Base-by-base conservation (phyloP, 257 asterid species). In the Eucommia ulmoides region DNA sequence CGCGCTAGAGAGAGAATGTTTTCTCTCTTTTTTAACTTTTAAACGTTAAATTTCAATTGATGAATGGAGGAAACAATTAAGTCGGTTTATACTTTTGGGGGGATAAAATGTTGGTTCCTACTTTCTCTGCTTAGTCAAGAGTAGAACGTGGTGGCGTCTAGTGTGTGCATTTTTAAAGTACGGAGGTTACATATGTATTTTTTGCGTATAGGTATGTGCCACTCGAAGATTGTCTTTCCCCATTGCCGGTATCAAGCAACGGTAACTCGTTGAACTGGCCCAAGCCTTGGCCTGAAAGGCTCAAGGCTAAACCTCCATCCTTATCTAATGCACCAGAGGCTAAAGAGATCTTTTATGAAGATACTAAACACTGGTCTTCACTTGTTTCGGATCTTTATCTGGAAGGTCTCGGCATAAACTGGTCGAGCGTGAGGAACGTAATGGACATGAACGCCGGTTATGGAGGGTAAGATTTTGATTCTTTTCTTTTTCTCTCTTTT, bases 381-480 rank as follows among this genome's bases (percentile, higher is more conserved):
- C 82, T 91, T 50, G 78, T 86, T 45, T 74, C 93, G 19, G 89
- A 81, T 53, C 84, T 91, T 50, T 91, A 91, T 69, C 69, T 77
- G 24, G 87, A 78, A 38, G 78, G 74, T 47, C 88, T 86, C 45
- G 60, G 59, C 20, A 60, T 91, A 51, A 83, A 75, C 44, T 86
- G 95, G 97, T 65, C 93, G 2, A 69, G 58, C 25, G 74, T 81
- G 50, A 72, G 97, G 66, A 91, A 91, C 45, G 80, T 83, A 50
- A 81, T 91, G 93, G 99, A 91, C 53, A 86, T 91, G 99, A 83
- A 81, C 59, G 97, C 97, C 21, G 82, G 82, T 50, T 78, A 73
- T 65, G 99, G 97, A 77, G 99, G 99, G 97, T 86, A 74, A 78
- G 88, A 45, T 5, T 29, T 29, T n/a, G n/a, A n/a, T n/a, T n/a